Evolutionary conservation across 768 basidiomycete genomes (phyloP).

Genomic region (Termitomyces sp.): DNA sequence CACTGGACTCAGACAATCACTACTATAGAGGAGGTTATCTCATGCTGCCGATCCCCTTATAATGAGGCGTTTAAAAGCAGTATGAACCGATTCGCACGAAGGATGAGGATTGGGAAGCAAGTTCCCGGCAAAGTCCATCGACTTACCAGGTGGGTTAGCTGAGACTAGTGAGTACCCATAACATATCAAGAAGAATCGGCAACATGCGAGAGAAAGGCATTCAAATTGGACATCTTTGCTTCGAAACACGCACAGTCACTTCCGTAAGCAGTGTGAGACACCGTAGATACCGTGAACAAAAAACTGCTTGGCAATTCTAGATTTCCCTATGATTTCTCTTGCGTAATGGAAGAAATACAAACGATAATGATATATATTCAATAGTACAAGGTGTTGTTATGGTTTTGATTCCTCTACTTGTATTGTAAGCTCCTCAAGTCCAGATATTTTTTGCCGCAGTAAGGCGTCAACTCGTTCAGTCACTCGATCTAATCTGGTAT

Average conservation of each 20-base stretch:
- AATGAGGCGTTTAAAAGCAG: no score
- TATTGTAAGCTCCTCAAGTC: constrained; percentile 85
- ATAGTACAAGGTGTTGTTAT: constrained; percentile 10
- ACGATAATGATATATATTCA: constrained; percentile 8
- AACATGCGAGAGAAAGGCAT: neutral
- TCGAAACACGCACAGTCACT: neutral
- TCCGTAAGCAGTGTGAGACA: no score
- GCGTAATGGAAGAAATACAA: neutral
- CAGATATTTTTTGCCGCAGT: constrained; percentile 67
- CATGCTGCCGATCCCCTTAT: no score
- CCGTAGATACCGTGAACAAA: neutral
- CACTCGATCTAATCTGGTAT: constrained; percentile 63
- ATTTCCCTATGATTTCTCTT: neutral
- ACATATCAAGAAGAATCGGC: neutral
- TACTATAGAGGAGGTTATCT: neutral
- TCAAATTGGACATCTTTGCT: neutral
- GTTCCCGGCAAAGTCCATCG: neutral
- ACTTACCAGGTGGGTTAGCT: no score
- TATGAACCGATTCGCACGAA: neutral
- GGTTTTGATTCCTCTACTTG: constrained; percentile 58
- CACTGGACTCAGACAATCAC: neutral
- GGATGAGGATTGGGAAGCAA: no score
- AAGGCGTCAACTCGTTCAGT: constrained; percentile 70
- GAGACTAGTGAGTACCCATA: no score
- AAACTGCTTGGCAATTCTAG: neutral